These are phyloP conservation scores for Serendipita sp. DNA, from an alignment of 768 basidiomycete species.

Conservation along the genomic window DNA sequence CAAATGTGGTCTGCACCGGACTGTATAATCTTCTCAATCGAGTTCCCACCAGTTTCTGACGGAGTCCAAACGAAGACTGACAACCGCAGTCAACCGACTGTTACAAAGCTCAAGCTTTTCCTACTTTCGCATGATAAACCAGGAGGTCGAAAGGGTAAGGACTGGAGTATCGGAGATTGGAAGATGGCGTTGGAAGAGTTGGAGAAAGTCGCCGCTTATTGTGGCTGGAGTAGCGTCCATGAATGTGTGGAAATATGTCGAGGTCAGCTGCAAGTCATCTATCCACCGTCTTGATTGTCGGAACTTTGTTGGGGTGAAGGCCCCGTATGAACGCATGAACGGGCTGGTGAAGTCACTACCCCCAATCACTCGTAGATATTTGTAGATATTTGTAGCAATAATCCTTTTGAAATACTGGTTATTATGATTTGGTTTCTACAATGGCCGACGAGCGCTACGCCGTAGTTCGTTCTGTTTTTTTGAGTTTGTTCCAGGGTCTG, in stretches of 20 bases:
- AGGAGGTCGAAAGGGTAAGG: constrained; percentile 51
- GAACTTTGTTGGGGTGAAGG: background rate
- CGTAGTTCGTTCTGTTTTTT: no score
- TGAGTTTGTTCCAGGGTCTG: constrained; percentile 7
- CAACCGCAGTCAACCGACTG: constrained; percentile 10
- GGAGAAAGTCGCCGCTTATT: constrained; percentile 30
- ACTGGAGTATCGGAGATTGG: constrained; percentile 63
- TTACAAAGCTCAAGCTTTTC: constrained; percentile 32
- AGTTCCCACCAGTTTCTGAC: constrained; percentile 20
- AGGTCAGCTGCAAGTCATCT: constrained; percentile 20
- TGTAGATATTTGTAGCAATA: background rate
- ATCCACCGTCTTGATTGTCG: background rate
- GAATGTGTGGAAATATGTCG: constrained; percentile 34
- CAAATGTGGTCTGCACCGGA: constrained; percentile 37
- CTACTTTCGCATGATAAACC: constrained; percentile 26
- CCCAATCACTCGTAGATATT: constrained; percentile 5
- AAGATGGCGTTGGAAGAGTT: constrained; percentile 33
- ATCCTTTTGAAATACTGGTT: no score
- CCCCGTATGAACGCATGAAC: background rate
- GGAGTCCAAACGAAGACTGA: constrained; percentile 19
- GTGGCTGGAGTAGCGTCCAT: constrained; percentile 36
- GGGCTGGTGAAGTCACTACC: background rate
- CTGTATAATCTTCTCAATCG: constrained; percentile 32
- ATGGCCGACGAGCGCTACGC: no score
- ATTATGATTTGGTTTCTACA: no score